Percentiles rank a stretch among this genome's conserved stretches.
Conservation (phyloP, 495 filamentous ascomycete genomes). For the Talaromyces ruber region DNA sequence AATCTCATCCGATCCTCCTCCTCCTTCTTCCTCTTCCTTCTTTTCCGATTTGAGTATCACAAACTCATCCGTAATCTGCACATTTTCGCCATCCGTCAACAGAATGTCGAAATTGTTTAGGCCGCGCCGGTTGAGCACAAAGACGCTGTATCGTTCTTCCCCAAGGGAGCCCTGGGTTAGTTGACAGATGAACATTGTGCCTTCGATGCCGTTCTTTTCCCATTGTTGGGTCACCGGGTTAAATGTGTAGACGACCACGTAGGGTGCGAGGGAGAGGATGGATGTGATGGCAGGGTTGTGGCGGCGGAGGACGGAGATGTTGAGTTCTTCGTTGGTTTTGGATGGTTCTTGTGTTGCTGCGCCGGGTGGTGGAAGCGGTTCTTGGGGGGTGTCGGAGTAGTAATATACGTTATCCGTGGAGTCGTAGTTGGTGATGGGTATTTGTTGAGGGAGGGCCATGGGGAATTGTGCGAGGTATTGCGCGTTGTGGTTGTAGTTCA, state of each 20-base stretch:
- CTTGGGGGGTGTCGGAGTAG: conserved; percentile 29
- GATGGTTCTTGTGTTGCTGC: conserved; percentile 13
- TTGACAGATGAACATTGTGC: conserved; percentile 73
- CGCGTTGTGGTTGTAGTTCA: not conserved
- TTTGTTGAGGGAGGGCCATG: conserved; percentile 14
- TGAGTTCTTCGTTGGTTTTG: conserved; percentile 68
- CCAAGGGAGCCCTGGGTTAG: conserved; percentile 34
- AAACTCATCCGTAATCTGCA: conserved; percentile 53
- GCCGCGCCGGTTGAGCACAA: conserved; percentile 53
- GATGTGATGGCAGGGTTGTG: conserved; percentile 58
- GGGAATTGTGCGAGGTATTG: conserved; percentile 13
- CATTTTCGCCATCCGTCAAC: conserved; percentile 41
- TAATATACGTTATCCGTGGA: conserved; percentile 40
- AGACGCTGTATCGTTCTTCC: conserved; percentile 47
- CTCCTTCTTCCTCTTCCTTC: conserved; percentile 3
- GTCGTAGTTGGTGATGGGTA: conserved; percentile 58
- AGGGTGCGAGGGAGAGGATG: conserved; percentile 68
- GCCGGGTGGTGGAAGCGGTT: conserved; percentile 11
- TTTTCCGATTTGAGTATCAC: conserved; percentile 45
- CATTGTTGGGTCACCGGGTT: conserved; percentile 49
- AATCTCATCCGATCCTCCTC: conserved; percentile 18
- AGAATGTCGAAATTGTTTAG: conserved; percentile 50
- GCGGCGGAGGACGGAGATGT: conserved; percentile 67
- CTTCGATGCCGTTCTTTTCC: conserved; percentile 73
- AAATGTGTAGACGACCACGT: conserved; percentile 74